Evolutionary conservation across 1,284 basidiomycete species (phyloP).

Genomic region (Irpex rosettiformis): DNA sequence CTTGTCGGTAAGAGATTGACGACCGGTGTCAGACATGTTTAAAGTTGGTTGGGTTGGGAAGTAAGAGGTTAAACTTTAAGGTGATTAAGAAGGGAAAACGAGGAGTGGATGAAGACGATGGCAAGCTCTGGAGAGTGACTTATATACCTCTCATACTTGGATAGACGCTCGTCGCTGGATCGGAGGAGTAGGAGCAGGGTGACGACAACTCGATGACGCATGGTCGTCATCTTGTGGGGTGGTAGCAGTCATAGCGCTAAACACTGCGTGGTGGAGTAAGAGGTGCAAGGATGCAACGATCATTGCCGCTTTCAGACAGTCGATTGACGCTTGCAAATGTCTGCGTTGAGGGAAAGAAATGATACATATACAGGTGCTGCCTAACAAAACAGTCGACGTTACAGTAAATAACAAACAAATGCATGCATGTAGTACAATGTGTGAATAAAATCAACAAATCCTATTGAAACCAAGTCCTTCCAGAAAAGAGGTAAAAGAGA

Average conservation of each 20-base stretch:
- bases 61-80: conserved; percentile 2
- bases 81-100: background rate
- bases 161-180: too few species aligned
- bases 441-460: too few species aligned
- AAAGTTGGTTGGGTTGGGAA: background rate
- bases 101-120: background rate
- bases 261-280: background rate
- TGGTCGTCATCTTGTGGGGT: background rate
- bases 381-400: background rate
- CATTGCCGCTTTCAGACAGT: background rate
- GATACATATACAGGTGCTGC: too few species aligned
- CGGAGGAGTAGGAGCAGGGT: too few species aligned
- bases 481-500: too few species aligned
- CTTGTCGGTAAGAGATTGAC: conserved; percentile 43
- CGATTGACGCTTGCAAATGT: background rate
- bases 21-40: conserved; percentile 37
- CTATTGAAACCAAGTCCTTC: background rate
- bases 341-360: background rate
- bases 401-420: background rate
- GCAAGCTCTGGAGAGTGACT: too few species aligned
- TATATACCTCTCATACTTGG: background rate
- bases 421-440: background rate
- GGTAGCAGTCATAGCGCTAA: background rate
- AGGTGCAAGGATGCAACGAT: background rate
- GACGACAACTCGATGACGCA: background rate